Percentiles rank a stretch among this genome's conserved stretches.
Conservation (phyloP, 2,329 filamentous ascomycete species). For the Lecanosticta acicola region DNA sequence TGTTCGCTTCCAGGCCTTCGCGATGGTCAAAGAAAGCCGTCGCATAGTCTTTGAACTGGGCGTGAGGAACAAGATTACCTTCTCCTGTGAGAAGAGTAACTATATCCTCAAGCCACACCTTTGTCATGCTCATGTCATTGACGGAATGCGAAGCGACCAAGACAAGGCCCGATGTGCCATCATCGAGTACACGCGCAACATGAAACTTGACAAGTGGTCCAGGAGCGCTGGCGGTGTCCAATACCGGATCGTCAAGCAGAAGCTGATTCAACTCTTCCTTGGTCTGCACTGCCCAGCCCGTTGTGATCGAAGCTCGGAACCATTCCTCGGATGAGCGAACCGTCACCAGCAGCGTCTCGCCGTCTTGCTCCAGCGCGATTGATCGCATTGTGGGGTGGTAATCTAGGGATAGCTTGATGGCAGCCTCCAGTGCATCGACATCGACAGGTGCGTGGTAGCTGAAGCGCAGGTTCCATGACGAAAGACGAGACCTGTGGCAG, state of each 20-base stretch:
- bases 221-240: conserved; percentile 27
- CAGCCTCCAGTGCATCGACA: conserved; percentile 19
- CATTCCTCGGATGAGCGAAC: conserved; percentile 25
- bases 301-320: conserved; percentile 27
- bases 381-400: conserved; percentile 30
- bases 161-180: conserved; percentile 27
- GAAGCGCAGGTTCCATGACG: conserved; percentile 31
- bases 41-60: conserved; percentile 29
- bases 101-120: conserved; percentile 31
- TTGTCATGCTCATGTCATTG: conserved; percentile 33
- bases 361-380: conserved; percentile 25
- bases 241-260: conserved; percentile 24
- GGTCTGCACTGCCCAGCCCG: conserved; percentile 27
- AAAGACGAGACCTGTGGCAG: conserved; percentile 25
- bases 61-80: conserved; percentile 24
- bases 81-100: conserved; percentile 25
- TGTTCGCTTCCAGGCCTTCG: conserved; percentile 25
- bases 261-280: conserved; percentile 27
- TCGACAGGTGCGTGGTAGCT: conserved; percentile 25
- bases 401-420: conserved; percentile 26
- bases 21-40: conserved; percentile 30
- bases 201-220: conserved; percentile 29
- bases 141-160: conserved; percentile 29
- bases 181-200: conserved; percentile 24
- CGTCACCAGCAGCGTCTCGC: conserved; percentile 27